Evolutionary conservation across 331 rosid genomes (phyloP).

Genomic region (Pyracantha coccinea): DNA sequence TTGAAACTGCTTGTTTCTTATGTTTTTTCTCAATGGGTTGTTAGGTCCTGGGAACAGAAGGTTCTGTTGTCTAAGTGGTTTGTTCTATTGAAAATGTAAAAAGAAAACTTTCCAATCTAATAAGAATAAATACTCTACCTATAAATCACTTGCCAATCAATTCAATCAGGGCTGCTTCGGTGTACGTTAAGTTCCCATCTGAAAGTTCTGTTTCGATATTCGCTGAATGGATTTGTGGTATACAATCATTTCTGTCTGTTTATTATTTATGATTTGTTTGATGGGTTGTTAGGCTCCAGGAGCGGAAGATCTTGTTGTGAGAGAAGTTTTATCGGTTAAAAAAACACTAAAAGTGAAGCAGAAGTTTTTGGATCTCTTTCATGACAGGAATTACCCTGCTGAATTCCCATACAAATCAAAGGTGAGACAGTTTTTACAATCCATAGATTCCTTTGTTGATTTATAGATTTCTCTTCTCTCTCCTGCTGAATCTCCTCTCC

Average conservation of each 20-base stretch:
- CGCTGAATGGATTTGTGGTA: neutral
- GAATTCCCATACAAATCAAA: slow-evolving; percentile 51
- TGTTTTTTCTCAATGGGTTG: neutral
- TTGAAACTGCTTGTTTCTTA: neutral
- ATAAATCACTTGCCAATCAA: neutral
- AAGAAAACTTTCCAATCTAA: neutral
- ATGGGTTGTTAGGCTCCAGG: slow-evolving; percentile 30
- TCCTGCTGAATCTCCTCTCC: neutral
- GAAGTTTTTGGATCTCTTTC: slow-evolving; percentile 38
- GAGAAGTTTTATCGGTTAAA: slow-evolving; percentile 44
- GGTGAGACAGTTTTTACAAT: slow-evolving; percentile 23
- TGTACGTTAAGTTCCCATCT: neutral
- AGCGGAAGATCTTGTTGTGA: slow-evolving; percentile 47
- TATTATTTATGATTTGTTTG: neutral
- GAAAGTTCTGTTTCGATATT: neutral
- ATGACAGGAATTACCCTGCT: slow-evolving; percentile 36
- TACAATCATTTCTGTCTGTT: neutral
- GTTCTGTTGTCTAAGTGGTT: neutral
- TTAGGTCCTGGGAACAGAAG: neutral
- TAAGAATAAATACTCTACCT: neutral
- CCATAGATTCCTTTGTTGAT: neutral
- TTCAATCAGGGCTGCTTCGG: neutral
- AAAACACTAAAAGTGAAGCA: slow-evolving; percentile 44
- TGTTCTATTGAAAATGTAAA: neutral
- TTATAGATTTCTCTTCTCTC: neutral